Evolutionary conservation across 495 filamentous ascomycete species (phyloP).

Genomic region (Penicillium cinerascens): DNA sequence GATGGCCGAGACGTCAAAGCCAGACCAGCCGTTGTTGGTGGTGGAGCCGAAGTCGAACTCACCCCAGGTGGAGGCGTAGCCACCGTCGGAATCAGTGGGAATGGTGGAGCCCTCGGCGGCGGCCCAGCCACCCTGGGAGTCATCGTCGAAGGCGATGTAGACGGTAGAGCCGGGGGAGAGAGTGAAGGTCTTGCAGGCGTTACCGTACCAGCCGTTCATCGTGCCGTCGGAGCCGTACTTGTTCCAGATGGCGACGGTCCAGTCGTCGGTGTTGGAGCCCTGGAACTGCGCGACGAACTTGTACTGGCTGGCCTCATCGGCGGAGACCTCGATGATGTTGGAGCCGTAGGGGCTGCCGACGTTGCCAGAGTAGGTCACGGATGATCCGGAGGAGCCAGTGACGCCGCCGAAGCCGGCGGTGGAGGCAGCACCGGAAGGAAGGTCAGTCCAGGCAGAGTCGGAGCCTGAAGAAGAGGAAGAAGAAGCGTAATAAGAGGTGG

Average conservation of each 20-base stretch:
- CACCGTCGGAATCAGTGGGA: conserved; percentile 30
- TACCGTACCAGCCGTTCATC: conserved; percentile 40
- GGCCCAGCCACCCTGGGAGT: conserved; percentile 41
- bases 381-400: conserved; percentile 24
- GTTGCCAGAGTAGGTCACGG: conserved; percentile 43
- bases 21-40: conserved; percentile 37
- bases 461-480: conserved; percentile 4
- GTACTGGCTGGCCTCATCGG: conserved; percentile 32
- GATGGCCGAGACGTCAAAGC: conserved; percentile 44
- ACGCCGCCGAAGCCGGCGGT: conserved; percentile 30
- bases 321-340: conserved; percentile 48
- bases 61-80: conserved; percentile 43
- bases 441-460: conserved; percentile 16
- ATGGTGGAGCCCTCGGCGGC: conserved; percentile 30
- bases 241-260: conserved; percentile 51
- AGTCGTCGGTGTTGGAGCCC: conserved; percentile 34
- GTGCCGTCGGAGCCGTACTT: conserved; percentile 42
- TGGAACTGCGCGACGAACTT: conserved; percentile 47
- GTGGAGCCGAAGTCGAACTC: conserved; percentile 41
- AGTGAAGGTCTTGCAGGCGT: conserved; percentile 38
- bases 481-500: background rate
- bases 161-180: conserved; percentile 39
- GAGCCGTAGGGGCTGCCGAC: conserved; percentile 49
- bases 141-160: conserved; percentile 46
- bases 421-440: conserved; percentile 22